Evolutionary conservation across 495 filamentous ascomycete genomes (phyloP), one percentile per base, ranked within the genome.

Genomic region (Penicillium desertorum): DNA sequence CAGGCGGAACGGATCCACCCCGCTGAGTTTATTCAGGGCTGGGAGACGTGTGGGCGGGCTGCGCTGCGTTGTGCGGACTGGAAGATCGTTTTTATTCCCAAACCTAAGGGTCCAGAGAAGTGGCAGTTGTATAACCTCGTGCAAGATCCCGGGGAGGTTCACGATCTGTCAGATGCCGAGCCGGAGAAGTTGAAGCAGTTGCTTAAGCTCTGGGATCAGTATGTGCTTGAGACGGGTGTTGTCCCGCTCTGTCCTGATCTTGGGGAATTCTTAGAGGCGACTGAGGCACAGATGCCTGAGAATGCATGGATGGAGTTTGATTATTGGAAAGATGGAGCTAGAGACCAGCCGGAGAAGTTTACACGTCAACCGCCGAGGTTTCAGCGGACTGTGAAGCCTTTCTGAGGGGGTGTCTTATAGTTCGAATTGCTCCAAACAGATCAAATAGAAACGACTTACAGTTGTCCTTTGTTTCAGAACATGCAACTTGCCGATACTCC

Each of bases 241-340:
- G 70, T 84, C 20, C 74, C 76, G 25, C 56, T 79, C 30, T 69
- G 70, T 32, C 74, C 73, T 11, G 73, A 76, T 54, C 61, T 78
- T 5, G 75, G 74, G 1, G 67, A 69, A 2, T 79, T 79, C 45
- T 22, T 86, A 20, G 81, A 80, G 49, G 82, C 82, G 3, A 85
- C 79, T 54, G 84, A 87, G 71, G 81, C 79, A 44, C 84, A 87
- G 76, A 87, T 87, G 84, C 77, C 77, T 1, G 84, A 87, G 64
- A 82, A 85, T 69, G 81, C 77, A 5, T 87, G 84, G 84, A 87
- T 87, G 75, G 83, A 86, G 75, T 87, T 82, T 68, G 82, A 86
- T 70, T 87, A 87, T 46, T 87, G 83, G 83, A 83, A 85, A 57
- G 74, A 79, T 25, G 84, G 84, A 5, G 84, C 83, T 8, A 74